Percentiles rank a stretch among this genome's conserved stretches.
phyloP scores from a whole-genome alignment of 2,329 filamentous ascomycete genomes.

The Cladosporium sp. region DNA sequence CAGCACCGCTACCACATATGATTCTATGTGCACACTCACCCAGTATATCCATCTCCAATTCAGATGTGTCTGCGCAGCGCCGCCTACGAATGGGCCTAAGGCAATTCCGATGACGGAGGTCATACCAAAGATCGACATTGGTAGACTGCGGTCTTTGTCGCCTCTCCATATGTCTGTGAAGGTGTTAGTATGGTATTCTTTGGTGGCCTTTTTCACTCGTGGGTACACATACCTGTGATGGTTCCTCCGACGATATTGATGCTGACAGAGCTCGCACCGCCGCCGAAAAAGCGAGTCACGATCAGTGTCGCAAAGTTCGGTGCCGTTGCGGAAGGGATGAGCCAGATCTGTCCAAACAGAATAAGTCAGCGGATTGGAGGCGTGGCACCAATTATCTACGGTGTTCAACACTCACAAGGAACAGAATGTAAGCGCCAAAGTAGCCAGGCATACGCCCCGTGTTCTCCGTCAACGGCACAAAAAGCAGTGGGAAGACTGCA shows the following conservation, averaged over 20 bases:
- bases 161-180: constrained; percentile 48
- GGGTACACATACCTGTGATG: constrained; percentile 47
- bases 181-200: not conserved
- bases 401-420: constrained; percentile 28
- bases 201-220: constrained; percentile 22
- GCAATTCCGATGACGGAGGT: constrained; percentile 34
- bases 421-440: constrained; percentile 36
- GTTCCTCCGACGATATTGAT: constrained; percentile 53
- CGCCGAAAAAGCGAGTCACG: constrained; percentile 55
- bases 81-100: constrained; percentile 37
- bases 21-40: not conserved
- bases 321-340: constrained; percentile 57
- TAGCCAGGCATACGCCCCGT: constrained; percentile 32
- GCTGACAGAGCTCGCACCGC: constrained; percentile 53
- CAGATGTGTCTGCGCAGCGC: constrained; percentile 28
- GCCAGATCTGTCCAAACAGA: constrained; percentile 46
- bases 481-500: constrained; percentile 19
- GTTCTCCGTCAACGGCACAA: constrained; percentile 52
- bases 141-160: constrained; percentile 31
- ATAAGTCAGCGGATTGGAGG: not conserved
- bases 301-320: constrained; percentile 56
- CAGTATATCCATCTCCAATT: constrained; percentile 36
- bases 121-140: constrained; percentile 36
- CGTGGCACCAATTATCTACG: not conserved
- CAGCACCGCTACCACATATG: not conserved